phyloP scores from a whole-genome alignment of 805 yeast genomes.

The Sungouiozyma intestinalis region DNA sequence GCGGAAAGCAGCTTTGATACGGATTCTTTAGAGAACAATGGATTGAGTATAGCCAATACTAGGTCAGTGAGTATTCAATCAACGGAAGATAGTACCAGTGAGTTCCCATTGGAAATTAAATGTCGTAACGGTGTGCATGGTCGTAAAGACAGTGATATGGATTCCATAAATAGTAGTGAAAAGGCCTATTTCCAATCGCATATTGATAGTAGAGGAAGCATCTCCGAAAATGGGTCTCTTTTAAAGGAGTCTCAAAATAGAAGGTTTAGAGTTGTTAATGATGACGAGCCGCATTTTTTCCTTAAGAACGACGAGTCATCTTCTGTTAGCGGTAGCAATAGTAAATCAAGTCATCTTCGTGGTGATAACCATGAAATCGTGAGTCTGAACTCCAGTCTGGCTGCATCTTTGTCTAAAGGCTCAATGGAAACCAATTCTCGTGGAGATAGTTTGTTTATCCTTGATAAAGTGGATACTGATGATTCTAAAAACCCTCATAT shows the following conservation, averaged over 20 bases:
- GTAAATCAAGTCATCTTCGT: neutral
- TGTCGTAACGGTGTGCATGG: neutral
- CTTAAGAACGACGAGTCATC: conserved; percentile 12
- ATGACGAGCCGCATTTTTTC: conserved; percentile 21
- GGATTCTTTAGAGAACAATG: neutral
- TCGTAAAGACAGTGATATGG: neutral
- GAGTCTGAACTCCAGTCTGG: neutral
- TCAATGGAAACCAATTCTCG: neutral
- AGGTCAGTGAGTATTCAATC: neutral
- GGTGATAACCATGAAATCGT: neutral
- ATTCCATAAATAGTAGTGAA: too few relatives aligned
- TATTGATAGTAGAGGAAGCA: neutral
- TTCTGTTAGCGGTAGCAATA: conserved; percentile 4
- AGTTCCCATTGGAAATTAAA: neutral
- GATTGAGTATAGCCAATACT: neutral
- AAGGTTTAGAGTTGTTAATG: conserved; percentile 24
- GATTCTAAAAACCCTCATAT: neutral
- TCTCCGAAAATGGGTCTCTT: neutral
- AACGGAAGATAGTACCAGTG: neutral
- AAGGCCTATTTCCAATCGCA: neutral
- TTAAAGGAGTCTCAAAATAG: conserved; percentile 7
- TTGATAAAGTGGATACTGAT: neutral
- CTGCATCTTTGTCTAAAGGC: neutral
- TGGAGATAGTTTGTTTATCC: neutral
- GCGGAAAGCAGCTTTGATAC: neutral